Evolutionary conservation across 1,284 basidiomycete species (phyloP).

Genomic region (Anthracocystis setariae): DNA sequence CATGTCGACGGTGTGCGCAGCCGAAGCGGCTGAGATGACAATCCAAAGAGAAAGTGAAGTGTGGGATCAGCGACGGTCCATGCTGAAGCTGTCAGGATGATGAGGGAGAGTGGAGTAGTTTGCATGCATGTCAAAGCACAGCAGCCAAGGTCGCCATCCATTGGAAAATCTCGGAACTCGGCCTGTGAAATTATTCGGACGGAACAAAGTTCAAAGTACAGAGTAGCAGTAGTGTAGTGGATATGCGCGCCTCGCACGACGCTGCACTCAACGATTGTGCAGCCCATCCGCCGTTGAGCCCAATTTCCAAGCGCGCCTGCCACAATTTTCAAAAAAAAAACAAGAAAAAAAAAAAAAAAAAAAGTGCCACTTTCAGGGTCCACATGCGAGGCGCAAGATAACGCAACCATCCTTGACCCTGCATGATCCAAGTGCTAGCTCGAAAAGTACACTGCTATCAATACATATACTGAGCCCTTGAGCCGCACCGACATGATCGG

Average conservation of each 20-base stretch:
- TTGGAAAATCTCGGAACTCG: slow-evolving; percentile 18
- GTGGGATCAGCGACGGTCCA: not conserved
- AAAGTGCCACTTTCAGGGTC: slow-evolving; percentile 33
- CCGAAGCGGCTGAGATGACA: slow-evolving; percentile 4
- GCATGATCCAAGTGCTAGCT: slow-evolving; percentile 10
- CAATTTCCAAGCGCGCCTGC: not conserved
- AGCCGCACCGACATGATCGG: too few relatives aligned
- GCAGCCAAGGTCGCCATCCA: too few relatives aligned
- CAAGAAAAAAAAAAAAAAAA: too few relatives aligned
- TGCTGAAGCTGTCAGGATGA: not conserved
- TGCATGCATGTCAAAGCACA: slow-evolving; percentile 2
- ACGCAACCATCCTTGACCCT: slow-evolving; percentile 31
- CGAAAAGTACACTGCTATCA: too few relatives aligned
- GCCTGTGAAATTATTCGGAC: slow-evolving; percentile 15
- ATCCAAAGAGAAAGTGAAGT: not conserved
- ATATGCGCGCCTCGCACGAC: slow-evolving; percentile 33
- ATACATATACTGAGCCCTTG: too few relatives aligned
- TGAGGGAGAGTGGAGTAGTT: not conserved
- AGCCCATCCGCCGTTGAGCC: slow-evolving; percentile 8
- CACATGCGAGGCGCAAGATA: slow-evolving; percentile 14
- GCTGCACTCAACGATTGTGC: slow-evolving; percentile 3
- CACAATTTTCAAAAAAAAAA: too few relatives aligned
- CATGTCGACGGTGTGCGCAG: slow-evolving; percentile 14
- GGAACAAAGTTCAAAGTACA: too few relatives aligned
- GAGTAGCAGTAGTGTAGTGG: too few relatives aligned